Evolutionary conservation across 73 alveolate genomes (phyloP).

Genomic region (Symbiodinium pilosum): DNA sequence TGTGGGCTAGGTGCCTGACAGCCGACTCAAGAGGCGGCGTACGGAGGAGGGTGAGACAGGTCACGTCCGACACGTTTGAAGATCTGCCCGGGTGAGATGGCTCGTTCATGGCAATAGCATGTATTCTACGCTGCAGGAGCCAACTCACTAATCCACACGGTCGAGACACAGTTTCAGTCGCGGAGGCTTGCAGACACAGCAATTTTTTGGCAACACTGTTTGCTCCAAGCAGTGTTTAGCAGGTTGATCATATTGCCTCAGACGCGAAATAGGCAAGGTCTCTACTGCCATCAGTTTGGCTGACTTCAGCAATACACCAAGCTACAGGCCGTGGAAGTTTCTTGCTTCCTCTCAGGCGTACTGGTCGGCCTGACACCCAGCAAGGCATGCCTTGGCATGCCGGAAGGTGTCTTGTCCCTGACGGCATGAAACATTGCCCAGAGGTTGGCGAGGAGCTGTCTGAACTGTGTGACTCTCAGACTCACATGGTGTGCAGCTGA

Average conservation of each 20-base stretch:
- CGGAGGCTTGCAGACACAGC: too few relatives aligned
- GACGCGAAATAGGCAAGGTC: conserved; percentile 28
- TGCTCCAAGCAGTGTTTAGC: neutral
- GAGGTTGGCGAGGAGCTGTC: conserved; percentile 45
- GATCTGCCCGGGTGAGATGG: neutral
- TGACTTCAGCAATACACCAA: neutral
- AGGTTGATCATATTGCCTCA: conserved; percentile 68
- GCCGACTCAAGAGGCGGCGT: conserved; percentile 8
- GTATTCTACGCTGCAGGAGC: neutral
- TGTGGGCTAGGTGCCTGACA: neutral
- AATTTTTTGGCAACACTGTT: too few relatives aligned
- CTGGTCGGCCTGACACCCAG: conserved; percentile 47
- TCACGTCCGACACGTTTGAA: too few relatives aligned
- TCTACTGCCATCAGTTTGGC: neutral
- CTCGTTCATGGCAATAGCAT: neutral
- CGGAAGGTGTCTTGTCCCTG: too few relatives aligned
- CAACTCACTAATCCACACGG: neutral
- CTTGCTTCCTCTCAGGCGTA: conserved; percentile 29
- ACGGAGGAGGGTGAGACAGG: neutral
- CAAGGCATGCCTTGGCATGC: neutral
- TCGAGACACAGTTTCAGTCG: neutral
- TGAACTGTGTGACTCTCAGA: neutral
- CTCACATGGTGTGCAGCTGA: neutral
- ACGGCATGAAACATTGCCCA: too few relatives aligned
- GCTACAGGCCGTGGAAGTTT: conserved; percentile 76